Evolutionary conservation across 2,329 filamentous ascomycete species (phyloP).

Genomic region (Hypoxylon sp.): DNA sequence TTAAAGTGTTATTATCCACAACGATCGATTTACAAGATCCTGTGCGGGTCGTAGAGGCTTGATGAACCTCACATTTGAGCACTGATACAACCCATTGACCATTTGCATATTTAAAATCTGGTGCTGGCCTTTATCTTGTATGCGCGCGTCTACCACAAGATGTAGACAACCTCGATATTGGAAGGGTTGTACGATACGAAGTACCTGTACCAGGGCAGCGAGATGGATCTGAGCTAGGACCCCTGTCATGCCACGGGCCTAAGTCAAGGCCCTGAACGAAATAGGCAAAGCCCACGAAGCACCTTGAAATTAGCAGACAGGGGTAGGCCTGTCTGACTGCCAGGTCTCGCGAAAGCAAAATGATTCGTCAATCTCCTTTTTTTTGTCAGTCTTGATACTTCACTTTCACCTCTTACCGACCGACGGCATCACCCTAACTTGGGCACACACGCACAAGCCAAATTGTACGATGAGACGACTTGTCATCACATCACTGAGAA

Average conservation of each 20-base stretch:
- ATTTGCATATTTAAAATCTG: not conserved
- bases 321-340: conserved; percentile 35
- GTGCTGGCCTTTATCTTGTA: not conserved
- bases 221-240: conserved; percentile 16
- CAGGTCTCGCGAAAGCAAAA: conserved; percentile 24
- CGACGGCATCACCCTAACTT: conserved; percentile 9
- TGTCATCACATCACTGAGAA: conserved; percentile 19
- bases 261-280: conserved; percentile 24
- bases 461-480: conserved; percentile 1
- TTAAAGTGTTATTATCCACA: not conserved
- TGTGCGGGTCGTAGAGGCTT: too few relatives aligned
- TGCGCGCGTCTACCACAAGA: not conserved
- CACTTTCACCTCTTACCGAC: conserved; percentile 3
- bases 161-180: not conserved
- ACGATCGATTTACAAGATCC: too few relatives aligned
- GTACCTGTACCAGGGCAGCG: not conserved
- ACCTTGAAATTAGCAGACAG: conserved; percentile 43
- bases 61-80: not conserved
- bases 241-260: conserved; percentile 27
- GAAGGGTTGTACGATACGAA: too few relatives aligned
- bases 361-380: conserved; percentile 19
- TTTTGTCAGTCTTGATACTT: conserved; percentile 18
- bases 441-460: too few relatives aligned
- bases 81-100: not conserved
- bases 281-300: conserved; percentile 36